These are phyloP conservation scores for Tremella mesenterica DNA, from an alignment of 768 basidiomycete species.

Conservation along the genomic window DNA sequence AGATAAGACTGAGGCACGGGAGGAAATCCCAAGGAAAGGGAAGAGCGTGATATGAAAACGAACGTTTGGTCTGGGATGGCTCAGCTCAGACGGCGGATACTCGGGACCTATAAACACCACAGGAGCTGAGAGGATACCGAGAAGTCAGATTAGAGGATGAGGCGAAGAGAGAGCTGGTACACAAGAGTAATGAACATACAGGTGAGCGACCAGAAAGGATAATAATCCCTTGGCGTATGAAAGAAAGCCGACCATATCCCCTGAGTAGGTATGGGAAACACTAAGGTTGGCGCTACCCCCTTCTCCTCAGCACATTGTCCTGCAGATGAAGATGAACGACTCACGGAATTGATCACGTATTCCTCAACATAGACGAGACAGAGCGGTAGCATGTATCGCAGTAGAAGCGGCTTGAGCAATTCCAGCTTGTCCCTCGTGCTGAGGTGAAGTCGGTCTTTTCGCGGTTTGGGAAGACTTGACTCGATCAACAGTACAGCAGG, in stretches of 20 bases:
- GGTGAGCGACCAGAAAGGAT: conserved; percentile 64
- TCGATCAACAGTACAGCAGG: neutral
- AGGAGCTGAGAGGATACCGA: no score
- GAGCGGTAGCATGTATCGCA: conserved; percentile 85
- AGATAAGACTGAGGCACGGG: conserved; percentile 64
- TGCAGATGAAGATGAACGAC: conserved; percentile 24
- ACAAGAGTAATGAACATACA: conserved; percentile 9
- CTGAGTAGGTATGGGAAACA: conserved; percentile 71
- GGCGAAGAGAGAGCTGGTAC: neutral
- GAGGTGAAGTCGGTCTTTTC: conserved; percentile 48
- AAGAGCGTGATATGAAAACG: conserved; percentile 87
- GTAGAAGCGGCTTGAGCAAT: conserved; percentile 67
- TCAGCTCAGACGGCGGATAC: neutral
- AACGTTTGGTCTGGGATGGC: conserved; percentile 51
- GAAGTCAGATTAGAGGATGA: no score
- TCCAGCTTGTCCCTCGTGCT: conserved; percentile 66
- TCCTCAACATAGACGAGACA: conserved; percentile 56
- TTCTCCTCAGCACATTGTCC: conserved; percentile 34
- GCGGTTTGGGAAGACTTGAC: conserved; percentile 24
- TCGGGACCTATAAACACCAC: no score
- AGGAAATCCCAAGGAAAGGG: conserved; percentile 74
- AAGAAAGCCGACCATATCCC: conserved; percentile 67
- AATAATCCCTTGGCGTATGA: conserved; percentile 78
- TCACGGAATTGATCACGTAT: conserved; percentile 48
- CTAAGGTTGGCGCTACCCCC: conserved; percentile 80